Evolutionary conservation across 768 basidiomycete genomes (phyloP), one percentile per base, ranked within the genome.

Genomic region (Saitozyma podzolica): DNA sequence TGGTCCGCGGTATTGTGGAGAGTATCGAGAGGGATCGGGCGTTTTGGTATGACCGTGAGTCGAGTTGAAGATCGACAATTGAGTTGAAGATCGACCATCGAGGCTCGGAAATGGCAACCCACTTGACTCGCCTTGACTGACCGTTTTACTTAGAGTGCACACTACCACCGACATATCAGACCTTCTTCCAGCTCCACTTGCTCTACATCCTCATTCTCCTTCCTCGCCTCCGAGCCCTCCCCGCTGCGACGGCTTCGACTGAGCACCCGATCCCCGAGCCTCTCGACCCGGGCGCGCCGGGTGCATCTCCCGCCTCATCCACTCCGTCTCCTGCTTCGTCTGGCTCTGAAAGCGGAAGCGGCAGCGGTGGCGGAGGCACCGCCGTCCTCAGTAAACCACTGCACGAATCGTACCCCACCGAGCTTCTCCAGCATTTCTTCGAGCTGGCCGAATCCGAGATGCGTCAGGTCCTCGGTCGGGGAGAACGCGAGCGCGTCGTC

Each of bases 171-270:
- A 96, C 95, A 0, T 96, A 95, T 80, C 94, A 97, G 73, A 91
- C 95, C 14, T 97, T 93, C 90, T 97, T 97, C 81, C 91, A 90
- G 5, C 81, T 96, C 55, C 91, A 91, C 39, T 92, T 94, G 67
- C 83, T 97, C 39, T 92, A 98, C 80, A 83, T 97, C 53, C 94
- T 93, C 89, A 83, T 97, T 67, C 86, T 94, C 54, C 88, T 88
- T 16, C 89, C 90, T 57, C 89, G 94, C 20, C 84, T 96, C 9
- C 91, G 95, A 19, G 86, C 90, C 0, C 85, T 97, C 10, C 70
- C 92, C 88, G 2, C 74, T 8, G 37, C 81, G 13, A 83, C 85
- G 1, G 83, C 63, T 54, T 51, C 61, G 41, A 50, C 50, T 56
- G 45, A 50, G 57, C 50, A 58, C 7, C 61, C 67, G 4, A 63